These are phyloP conservation scores for Fusarium algeriense DNA, from an alignment of 2,329 filamentous ascomycete species.

Conservation along the genomic window DNA sequence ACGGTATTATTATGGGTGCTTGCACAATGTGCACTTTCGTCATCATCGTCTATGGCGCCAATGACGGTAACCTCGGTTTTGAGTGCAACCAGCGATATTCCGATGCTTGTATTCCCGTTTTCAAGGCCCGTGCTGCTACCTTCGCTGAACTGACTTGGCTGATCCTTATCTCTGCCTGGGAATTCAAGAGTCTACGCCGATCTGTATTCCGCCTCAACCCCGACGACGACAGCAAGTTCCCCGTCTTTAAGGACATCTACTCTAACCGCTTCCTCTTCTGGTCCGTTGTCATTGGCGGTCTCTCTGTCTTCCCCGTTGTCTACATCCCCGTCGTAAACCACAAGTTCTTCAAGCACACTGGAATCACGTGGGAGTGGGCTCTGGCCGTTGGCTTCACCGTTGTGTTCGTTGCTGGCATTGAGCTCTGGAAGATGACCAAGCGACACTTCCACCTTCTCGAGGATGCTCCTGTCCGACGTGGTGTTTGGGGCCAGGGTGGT, in stretches of 20 bases:
- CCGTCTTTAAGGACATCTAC: slow-evolving; percentile 73
- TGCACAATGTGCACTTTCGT: slow-evolving; percentile 75
- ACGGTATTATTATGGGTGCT: slow-evolving; percentile 81
- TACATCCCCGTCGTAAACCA: slow-evolving; percentile 80
- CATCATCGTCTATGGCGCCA: slow-evolving; percentile 70
- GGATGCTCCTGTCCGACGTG: slow-evolving; percentile 63
- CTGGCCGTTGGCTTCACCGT: slow-evolving; percentile 73
- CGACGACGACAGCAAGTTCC: slow-evolving; percentile 62
- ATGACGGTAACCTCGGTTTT: slow-evolving; percentile 66
- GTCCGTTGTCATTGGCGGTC: slow-evolving; percentile 69
- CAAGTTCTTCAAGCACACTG: slow-evolving; percentile 78
- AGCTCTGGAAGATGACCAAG: slow-evolving; percentile 80
- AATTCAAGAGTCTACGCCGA: slow-evolving; percentile 79
- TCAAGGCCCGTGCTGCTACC: slow-evolving; percentile 77
- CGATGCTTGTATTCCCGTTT: slow-evolving; percentile 69
- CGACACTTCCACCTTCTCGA: slow-evolving; percentile 65
- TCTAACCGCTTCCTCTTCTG: slow-evolving; percentile 78
- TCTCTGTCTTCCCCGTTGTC: slow-evolving; percentile 76
- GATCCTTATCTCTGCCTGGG: slow-evolving; percentile 81
- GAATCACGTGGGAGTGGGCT: slow-evolving; percentile 81
- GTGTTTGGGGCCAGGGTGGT: slow-evolving; percentile 65
- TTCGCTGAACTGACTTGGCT: slow-evolving; percentile 81
- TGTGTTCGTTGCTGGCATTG: slow-evolving; percentile 75
- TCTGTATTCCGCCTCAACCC: slow-evolving; percentile 77
- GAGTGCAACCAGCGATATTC: slow-evolving; percentile 73